phyloP scores from a whole-genome alignment of 2,329 filamentous ascomycete genomes.

The Epichloe sp. region DNA sequence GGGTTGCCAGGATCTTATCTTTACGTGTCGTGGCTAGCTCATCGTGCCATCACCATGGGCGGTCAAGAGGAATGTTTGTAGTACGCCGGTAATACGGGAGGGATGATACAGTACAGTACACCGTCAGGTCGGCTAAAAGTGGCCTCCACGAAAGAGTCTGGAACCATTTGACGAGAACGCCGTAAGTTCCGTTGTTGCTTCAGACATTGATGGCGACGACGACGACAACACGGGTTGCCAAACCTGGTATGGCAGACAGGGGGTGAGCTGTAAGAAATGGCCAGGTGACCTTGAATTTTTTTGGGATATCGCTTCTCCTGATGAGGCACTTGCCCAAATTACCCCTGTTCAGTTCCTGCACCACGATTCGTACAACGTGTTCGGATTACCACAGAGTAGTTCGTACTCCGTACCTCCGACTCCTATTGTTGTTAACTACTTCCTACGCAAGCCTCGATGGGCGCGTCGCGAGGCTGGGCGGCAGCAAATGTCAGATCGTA shows the following conservation, averaged over 20 bases:
- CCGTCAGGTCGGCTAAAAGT: neutral
- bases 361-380: neutral
- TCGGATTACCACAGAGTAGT: neutral
- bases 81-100: no score
- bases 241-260: neutral
- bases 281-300: neutral
- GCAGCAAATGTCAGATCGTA: neutral
- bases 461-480: neutral
- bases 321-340: neutral
- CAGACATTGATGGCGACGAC: neutral
- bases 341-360: slow-evolving; percentile 1
- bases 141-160: no score
- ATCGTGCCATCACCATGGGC: neutral
- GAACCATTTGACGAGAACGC: no score
- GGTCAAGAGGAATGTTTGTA: neutral
- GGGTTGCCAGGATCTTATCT: neutral
- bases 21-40: neutral
- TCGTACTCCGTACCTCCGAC: neutral
- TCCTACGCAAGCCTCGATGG: neutral
- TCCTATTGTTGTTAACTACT: neutral
- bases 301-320: neutral
- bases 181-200: neutral
- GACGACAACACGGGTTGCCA: neutral
- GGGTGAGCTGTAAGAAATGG: neutral
- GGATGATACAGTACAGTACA: neutral